A percentile compares a stretch with the other conserved stretches of the same genome.
Conservation (phyloP, 176 grass and related monocot genomes). For the Oryza longistaminata region DNA sequence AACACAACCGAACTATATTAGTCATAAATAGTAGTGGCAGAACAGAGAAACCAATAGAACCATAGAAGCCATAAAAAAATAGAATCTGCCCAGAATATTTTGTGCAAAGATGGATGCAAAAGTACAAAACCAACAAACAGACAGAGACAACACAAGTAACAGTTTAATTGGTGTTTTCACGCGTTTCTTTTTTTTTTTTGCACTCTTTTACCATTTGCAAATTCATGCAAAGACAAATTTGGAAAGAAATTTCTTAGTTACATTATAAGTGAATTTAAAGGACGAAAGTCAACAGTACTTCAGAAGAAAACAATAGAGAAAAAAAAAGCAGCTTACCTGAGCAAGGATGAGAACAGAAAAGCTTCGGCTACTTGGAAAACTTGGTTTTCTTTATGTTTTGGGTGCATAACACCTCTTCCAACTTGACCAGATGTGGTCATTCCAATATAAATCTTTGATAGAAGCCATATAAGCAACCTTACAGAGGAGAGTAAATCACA, state of each 20-base stretch:
- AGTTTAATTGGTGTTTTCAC: neutral
- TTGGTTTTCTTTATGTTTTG: constrained; percentile 81
- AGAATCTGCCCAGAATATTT: neutral
- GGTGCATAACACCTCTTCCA: constrained; percentile 51
- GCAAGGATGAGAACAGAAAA: constrained; percentile 85
- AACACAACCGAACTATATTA: neutral
- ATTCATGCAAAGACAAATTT: neutral
- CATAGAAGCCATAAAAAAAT: neutral
- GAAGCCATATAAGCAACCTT: constrained; percentile 85
- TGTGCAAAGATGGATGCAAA: neutral
- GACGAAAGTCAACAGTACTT: neutral
- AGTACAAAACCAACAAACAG: neutral
- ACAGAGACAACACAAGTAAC: neutral
- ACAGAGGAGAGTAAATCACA: constrained; percentile 76
- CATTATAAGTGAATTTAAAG: neutral
- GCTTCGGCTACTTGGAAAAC: constrained; percentile 81
- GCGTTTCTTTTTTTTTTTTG: neutral
- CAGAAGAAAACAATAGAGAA: constrained; percentile 16
- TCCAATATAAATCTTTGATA: constrained; percentile 62
- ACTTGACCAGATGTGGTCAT: constrained; percentile 46
- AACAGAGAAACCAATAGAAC: neutral
- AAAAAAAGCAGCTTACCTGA: constrained; percentile 59
- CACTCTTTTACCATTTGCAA: neutral
- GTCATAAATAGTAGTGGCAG: no score
- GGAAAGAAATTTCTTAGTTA: neutral